phyloP scores from a whole-genome alignment of 2,329 filamentous ascomycete species.

The Neocatenulostroma microsporum region DNA sequence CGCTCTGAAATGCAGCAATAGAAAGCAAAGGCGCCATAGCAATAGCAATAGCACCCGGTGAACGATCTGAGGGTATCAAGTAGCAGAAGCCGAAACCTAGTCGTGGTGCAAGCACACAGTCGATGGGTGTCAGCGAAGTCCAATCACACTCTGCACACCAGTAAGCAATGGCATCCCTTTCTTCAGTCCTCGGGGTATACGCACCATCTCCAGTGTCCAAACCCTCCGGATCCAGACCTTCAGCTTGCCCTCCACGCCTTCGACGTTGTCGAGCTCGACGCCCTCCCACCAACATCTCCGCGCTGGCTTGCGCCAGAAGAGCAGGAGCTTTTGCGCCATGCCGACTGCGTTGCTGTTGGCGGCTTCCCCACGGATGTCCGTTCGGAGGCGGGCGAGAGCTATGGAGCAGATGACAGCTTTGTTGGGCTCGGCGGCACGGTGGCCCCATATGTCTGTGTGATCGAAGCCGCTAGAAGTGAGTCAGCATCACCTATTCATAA shows the following conservation, averaged over 20 bases:
- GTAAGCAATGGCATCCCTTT: not conserved
- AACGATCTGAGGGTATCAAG: too few relatives aligned
- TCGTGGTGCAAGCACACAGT: too few relatives aligned
- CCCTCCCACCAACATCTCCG: conserved; percentile 99
- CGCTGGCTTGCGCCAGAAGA: conserved; percentile 98
- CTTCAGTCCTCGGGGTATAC: conserved; percentile 15
- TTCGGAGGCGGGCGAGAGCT: conserved; percentile 83
- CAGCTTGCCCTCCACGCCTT: conserved; percentile 81
- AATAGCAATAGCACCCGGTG: too few relatives aligned
- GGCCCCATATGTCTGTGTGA: conserved; percentile 89
- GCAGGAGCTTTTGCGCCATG: conserved; percentile 94
- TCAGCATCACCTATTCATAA: conserved; percentile 3
- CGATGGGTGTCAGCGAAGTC: conserved; percentile 24
- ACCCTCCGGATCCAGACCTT: conserved; percentile 98
- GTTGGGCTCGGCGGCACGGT: conserved; percentile 93
- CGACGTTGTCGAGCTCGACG: conserved; percentile 80
- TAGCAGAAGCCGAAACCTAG: too few relatives aligned
- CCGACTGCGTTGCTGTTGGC: conserved; percentile 72
- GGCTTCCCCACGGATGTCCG: conserved; percentile 63
- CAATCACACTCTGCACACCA: conserved; percentile 23
- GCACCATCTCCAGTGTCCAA: conserved; percentile 93
- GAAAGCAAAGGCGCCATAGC: too few relatives aligned
- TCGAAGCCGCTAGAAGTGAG: conserved; percentile 72
- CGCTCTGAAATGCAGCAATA: too few relatives aligned
- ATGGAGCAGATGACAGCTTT: conserved; percentile 98